Percentiles rank a stretch among this genome's conserved stretches.
phyloP scores from a whole-genome alignment of 768 basidiomycete genomes.

The Mycena amicta region DNA sequence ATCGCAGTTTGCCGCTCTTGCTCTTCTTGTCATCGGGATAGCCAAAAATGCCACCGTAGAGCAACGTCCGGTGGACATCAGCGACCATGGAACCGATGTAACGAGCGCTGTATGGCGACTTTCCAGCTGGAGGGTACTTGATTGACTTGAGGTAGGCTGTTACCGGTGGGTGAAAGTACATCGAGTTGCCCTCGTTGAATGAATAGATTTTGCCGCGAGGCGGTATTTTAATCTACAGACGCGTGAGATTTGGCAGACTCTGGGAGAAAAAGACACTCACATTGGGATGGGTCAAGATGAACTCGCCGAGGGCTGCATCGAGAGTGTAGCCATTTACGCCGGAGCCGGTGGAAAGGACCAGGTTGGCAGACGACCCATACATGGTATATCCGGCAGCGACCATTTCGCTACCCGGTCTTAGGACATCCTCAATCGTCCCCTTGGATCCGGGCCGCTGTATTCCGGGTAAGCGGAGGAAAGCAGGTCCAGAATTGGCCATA shows the following conservation, averaged over 20 bases:
- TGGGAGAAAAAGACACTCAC: slow-evolving; percentile 41
- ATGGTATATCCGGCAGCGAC: slow-evolving; percentile 98
- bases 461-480: background rate
- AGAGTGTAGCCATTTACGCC: slow-evolving; percentile 99
- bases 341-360: slow-evolving; percentile 91
- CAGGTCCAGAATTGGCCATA: too few species aligned
- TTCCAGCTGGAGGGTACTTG: slow-evolving; percentile 82
- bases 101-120: slow-evolving; percentile 87
- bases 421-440: slow-evolving; percentile 84
- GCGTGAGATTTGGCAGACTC: slow-evolving; percentile 9
- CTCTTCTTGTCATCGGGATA: slow-evolving; percentile 98
- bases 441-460: slow-evolving; percentile 70
- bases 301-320: slow-evolving; percentile 93
- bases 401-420: slow-evolving; percentile 94
- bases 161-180: slow-evolving; percentile 89
- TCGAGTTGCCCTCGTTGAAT: slow-evolving; percentile 97
- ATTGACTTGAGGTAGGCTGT: slow-evolving; percentile 84
- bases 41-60: slow-evolving; percentile 98
- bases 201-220: slow-evolving; percentile 98
- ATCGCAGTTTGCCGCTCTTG: slow-evolving; percentile 90
- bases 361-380: slow-evolving; percentile 94
- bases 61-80: slow-evolving; percentile 92
- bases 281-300: slow-evolving; percentile 97
- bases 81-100: slow-evolving; percentile 99
- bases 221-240: slow-evolving; percentile 96